Evolutionary conservation across 495 filamentous ascomycete genomes (phyloP).

Genomic region (Aspergillus diversus): DNA sequence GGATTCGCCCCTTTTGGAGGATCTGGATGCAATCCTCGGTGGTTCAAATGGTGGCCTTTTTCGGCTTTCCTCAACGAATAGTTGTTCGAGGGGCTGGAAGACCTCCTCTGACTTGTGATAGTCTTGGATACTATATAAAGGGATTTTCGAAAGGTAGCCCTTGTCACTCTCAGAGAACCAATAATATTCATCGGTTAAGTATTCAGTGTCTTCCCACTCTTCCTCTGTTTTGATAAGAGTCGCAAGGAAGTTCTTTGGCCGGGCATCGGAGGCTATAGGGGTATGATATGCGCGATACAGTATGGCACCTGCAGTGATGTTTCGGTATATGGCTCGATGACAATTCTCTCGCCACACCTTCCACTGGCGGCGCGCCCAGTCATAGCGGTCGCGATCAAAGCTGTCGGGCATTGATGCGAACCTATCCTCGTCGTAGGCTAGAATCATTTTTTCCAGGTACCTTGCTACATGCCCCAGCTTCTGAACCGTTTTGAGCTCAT

Average conservation of each 20-base stretch:
- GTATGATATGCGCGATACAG: conserved; percentile 4
- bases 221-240: background rate
- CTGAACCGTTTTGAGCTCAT: background rate
- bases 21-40: background rate
- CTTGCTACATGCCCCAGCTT: background rate
- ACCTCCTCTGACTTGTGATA: background rate
- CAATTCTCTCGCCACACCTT: background rate
- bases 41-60: background rate
- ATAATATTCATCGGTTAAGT: too few species aligned
- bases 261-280: background rate
- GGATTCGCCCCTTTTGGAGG: background rate
- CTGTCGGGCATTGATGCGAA: background rate
- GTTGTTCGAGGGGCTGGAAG: conserved; percentile 6
- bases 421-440: background rate
- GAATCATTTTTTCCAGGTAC: background rate
- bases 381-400: background rate
- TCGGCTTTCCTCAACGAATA: conserved; percentile 13
- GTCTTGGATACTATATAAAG: conserved; percentile 3
- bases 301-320: conserved; percentile 11
- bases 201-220: too few species aligned
- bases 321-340: conserved; percentile 13
- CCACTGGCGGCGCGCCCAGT: background rate
- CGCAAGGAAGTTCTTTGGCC: conserved; percentile 1
- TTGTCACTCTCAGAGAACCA: conserved; percentile 8
- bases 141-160: background rate